These are phyloP conservation scores for Euphorbia lathyris DNA, from an alignment of 345 rosid species.

Conservation along the genomic window DNA sequence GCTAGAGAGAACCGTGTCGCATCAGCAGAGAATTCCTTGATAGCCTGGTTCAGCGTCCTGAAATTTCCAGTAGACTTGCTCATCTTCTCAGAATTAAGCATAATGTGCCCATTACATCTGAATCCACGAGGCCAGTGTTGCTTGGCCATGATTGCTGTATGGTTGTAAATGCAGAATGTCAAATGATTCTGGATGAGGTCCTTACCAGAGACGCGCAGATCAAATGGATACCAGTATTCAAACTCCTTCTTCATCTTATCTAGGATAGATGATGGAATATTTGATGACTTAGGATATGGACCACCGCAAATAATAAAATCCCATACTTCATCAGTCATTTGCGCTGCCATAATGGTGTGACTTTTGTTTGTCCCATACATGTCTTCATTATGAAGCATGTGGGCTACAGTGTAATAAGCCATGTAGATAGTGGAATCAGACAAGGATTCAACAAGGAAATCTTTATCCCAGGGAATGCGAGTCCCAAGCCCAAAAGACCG, in stretches of 20 bases:
- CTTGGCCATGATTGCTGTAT: slow-evolving; percentile 71
- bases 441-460: slow-evolving; percentile 85
- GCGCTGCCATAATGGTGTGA: slow-evolving; percentile 52
- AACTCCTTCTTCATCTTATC: slow-evolving; percentile 89
- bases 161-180: slow-evolving; percentile 82
- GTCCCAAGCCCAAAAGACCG: slow-evolving; percentile 97
- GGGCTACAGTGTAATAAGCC: slow-evolving; percentile 92
- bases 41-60: slow-evolving; percentile 77
- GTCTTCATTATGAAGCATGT: slow-evolving; percentile 71
- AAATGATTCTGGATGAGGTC: slow-evolving; percentile 96
- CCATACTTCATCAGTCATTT: slow-evolving; percentile 93
- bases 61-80: slow-evolving; percentile 97
- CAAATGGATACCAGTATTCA: slow-evolving; percentile 96
- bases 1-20: slow-evolving; percentile 86
- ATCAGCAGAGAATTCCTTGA: slow-evolving; percentile 85
- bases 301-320: slow-evolving; percentile 79
- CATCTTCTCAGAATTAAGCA: slow-evolving; percentile 96
- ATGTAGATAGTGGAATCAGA: slow-evolving; percentile 91
- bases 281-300: slow-evolving; percentile 56
- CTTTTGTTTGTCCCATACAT: slow-evolving; percentile 54
- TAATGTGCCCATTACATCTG: slow-evolving; percentile 90
- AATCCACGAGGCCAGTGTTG: slow-evolving; percentile 92
- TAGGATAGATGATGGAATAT: slow-evolving; percentile 53
- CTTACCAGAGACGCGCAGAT: slow-evolving; percentile 94
- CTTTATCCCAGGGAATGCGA: slow-evolving; percentile 92